Evolutionary conservation across 306 rosid genomes (phyloP).

Genomic region (Abrus precatorius): DNA sequence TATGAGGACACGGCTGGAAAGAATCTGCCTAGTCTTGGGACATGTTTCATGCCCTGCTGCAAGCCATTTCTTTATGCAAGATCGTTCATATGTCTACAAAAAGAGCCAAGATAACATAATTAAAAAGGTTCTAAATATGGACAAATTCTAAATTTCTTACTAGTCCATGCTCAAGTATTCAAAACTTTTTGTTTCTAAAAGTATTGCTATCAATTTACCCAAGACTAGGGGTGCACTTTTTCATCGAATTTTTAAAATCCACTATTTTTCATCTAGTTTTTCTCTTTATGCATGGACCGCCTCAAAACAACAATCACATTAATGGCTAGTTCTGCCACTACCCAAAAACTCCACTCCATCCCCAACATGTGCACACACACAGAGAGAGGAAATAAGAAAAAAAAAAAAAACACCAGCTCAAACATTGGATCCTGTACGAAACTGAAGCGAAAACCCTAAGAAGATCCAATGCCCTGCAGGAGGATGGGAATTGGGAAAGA

Average conservation of each 20-base stretch:
- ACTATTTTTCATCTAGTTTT: neutral
- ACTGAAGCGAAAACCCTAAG: neutral
- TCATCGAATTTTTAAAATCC: neutral
- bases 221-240: neutral
- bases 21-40: slow-evolving; percentile 83
- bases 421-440: too few relatives aligned
- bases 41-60: slow-evolving; percentile 87
- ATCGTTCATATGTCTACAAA: slow-evolving; percentile 87
- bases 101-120: slow-evolving; percentile 28
- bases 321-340: neutral
- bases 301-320: neutral
- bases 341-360: neutral
- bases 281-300: neutral
- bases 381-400: too few relatives aligned
- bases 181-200: neutral
- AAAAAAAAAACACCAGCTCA: too few relatives aligned
- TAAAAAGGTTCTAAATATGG: slow-evolving; percentile 34
- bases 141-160: neutral
- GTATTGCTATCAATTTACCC: neutral
- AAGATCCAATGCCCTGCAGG: neutral
- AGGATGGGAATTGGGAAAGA: neutral
- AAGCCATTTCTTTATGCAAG: slow-evolving; percentile 89
- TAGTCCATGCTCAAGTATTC: neutral
- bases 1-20: slow-evolving; percentile 66
- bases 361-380: neutral